Conservation (phyloP, 1,139 yeast species). For the Suhomyces coccinellae region DNA sequence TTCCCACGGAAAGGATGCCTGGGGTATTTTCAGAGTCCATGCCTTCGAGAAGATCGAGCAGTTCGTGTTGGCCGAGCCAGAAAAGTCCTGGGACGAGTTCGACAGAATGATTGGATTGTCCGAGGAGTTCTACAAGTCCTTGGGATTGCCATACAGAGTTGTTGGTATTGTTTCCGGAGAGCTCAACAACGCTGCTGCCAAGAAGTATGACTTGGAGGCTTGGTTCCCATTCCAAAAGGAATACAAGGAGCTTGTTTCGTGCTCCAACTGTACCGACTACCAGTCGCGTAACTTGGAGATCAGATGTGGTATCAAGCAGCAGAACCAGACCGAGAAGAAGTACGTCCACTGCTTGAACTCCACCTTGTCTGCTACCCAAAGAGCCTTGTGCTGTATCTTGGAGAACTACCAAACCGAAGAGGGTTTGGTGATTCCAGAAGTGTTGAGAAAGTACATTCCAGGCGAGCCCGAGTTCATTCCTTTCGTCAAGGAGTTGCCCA, state of each 20-base stretch:
- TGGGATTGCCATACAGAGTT: constrained; percentile 92
- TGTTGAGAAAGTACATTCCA: constrained; percentile 91
- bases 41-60: constrained; percentile 98
- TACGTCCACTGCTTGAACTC: constrained; percentile 98
- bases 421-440: constrained; percentile 92
- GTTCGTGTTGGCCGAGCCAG: constrained; percentile 94
- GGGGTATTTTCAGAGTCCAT: constrained; percentile 99
- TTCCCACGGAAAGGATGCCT: constrained; percentile 98
- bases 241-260: constrained; percentile 95
- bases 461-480: constrained; percentile 98
- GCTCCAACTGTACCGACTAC: constrained; percentile 99
- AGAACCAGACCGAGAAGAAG: constrained; percentile 93
- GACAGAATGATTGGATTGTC: constrained; percentile 90
- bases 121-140: constrained; percentile 90
- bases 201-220: constrained; percentile 97
- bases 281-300: constrained; percentile 98
- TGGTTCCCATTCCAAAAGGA: constrained; percentile 99
- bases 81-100: constrained; percentile 95
- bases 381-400: constrained; percentile 94
- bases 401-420: constrained; percentile 98
- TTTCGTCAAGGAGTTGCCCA: constrained; percentile 85
- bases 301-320: constrained; percentile 97
- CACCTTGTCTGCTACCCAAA: constrained; percentile 95
- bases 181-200: constrained; percentile 98
- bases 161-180: constrained; percentile 99